Evolutionary conservation across 116 monocot species (phyloP).

Genomic region (Iris pallida): DNA sequence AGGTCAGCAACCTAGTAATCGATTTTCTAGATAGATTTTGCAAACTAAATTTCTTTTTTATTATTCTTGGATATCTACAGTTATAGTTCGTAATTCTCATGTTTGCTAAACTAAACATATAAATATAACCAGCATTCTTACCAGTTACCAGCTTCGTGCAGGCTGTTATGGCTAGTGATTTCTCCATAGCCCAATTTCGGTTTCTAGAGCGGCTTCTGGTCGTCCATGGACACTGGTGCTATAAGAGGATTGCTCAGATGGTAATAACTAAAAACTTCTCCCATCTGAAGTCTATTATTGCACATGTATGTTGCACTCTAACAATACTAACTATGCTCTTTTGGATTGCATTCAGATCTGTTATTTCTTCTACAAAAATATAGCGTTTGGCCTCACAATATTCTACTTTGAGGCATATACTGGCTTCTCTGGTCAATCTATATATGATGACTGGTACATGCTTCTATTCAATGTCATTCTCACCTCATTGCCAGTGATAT

Average conservation of each 20-base stretch:
- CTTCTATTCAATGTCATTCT: constrained; percentile 28
- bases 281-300: too few relatives aligned
- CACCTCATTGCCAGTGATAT: constrained; percentile 30
- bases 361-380: constrained; percentile 33
- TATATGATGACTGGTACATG: constrained; percentile 33
- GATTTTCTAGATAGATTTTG: not conserved
- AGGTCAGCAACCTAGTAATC: constrained; percentile 10
- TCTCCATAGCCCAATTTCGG: constrained; percentile 31
- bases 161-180: constrained; percentile 37
- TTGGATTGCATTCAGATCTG: constrained; percentile 20
- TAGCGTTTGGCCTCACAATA: constrained; percentile 28
- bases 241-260: constrained; percentile 32
- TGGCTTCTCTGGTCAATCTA: constrained; percentile 28
- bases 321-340: not conserved
- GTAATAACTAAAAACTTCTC: constrained; percentile 2
- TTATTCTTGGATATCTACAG: not conserved
- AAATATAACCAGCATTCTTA: not conserved
- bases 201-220: constrained; percentile 28
- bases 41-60: not conserved
- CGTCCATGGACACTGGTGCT: constrained; percentile 34
- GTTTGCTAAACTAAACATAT: not conserved
- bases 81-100: not conserved
- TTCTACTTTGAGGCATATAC: constrained; percentile 29
- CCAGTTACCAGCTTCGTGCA: constrained; percentile 3
- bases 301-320: too few relatives aligned